Evolutionary conservation across 345 rosid genomes (phyloP), one percentile per base, ranked within the genome.

Genomic region (Nephelium lappaceum): DNA sequence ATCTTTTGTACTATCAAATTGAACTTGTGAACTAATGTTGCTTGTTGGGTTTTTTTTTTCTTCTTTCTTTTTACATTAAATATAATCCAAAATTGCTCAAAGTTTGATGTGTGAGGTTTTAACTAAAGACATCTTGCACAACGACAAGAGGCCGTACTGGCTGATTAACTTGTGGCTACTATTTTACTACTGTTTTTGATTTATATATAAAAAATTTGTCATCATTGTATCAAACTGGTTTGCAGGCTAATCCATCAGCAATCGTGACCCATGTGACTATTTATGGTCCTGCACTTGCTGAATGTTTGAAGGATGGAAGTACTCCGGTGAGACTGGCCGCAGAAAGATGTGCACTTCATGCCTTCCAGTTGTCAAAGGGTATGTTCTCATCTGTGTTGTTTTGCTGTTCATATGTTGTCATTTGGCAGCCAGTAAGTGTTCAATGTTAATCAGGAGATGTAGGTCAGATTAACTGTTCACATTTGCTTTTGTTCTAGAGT

Each of bases 291-390:
- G 89, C 91, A 24, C 87, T 95, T 64, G 92, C 93, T 39, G 96
- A 90, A 79, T 93, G 98, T 87, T 84, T 92, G 81, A 95, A 90
- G 80, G 98, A 93, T 80, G 80, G 86, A 19, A 95, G 91, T 84
- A 87, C 86, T 62, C 97, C 98, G 8, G 98, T 95, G 69, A 92
- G 91, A 85, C 87, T 95, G 58, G 93, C 97, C 57, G 94, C 97
- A 3, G 99, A 95, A 85, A 89, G 99, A 86, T 95, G 98, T 81
- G 90, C 88, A 10, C 74, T 95, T 80, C 96, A 92, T 61, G 79
- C 87, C 47, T 93, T 93, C 91, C 97, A 91, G 79, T 81, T 93
- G 86, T 79, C 91, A 27, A 93, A 84, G 66, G 97, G 99, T 95
- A 88, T 39, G 51, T 67, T 45, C 27, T 65, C 14, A 41, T 41